Percentiles rank a stretch among this genome's conserved stretches.
These are phyloP conservation scores for Ascosphaera pollenicola DNA, from an alignment of 2,329 filamentous ascomycete species.

Conservation along the genomic window DNA sequence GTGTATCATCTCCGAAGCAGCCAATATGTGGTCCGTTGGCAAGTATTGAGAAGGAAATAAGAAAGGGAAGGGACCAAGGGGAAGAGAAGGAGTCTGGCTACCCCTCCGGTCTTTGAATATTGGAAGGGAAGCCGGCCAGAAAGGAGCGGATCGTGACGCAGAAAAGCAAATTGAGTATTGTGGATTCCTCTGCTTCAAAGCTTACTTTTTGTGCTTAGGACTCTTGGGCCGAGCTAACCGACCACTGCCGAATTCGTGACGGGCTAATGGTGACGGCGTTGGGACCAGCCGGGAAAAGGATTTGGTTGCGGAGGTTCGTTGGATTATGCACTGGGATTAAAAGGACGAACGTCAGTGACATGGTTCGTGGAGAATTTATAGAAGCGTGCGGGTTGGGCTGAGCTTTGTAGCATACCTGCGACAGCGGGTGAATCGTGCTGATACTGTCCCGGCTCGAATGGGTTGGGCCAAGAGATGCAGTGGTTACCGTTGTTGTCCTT, in stretches of 20 bases:
- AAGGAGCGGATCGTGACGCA: not conserved
- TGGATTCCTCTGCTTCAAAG: constrained; percentile 6
- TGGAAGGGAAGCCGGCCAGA: not conserved
- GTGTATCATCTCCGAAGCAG: constrained; percentile 1
- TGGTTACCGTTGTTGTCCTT: not conserved
- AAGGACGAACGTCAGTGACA: constrained; percentile 1
- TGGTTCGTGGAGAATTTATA: not conserved
- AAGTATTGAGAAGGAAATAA: not conserved
- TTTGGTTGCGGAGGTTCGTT: constrained; percentile 42
- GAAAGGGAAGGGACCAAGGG: not conserved
- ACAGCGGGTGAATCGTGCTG: constrained; percentile 40
- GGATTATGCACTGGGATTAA: constrained; percentile 34
- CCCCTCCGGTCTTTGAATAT: too few species aligned
- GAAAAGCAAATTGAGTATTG: not conserved
- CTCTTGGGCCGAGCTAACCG: constrained; percentile 9
- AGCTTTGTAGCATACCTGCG: constrained; percentile 30
- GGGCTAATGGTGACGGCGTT: constrained; percentile 16
- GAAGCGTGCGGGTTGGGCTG: constrained; percentile 1
- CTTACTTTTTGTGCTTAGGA: constrained; percentile 44
- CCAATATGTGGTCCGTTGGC: not conserved
- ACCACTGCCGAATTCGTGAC: constrained; percentile 6
- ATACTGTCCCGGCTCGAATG: not conserved
- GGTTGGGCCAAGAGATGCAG: not conserved
- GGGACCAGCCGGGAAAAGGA: constrained; percentile 27
- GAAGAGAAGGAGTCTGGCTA: not conserved